These are phyloP conservation scores for grape (Vitis vinifera) DNA, from an alignment of 164 flowering plant species.

Conservation along the genomic window DNA sequence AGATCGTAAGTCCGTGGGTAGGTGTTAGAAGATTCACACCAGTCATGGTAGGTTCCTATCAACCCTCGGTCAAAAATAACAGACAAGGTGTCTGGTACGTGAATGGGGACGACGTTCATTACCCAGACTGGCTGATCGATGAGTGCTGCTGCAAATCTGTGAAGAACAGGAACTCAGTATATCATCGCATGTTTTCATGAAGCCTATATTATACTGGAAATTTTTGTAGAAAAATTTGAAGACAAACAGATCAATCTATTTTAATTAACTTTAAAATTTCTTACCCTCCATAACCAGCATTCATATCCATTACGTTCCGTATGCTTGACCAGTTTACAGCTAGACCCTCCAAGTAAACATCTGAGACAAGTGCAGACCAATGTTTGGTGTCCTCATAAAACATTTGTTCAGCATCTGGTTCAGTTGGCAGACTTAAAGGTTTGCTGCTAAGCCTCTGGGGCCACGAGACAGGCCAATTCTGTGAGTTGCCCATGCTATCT, in stretches of 20 bases:
- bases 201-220: no score
- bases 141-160: conserved; percentile 93
- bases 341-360: conserved; percentile 60
- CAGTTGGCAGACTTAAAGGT: conserved; percentile 56
- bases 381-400: conserved; percentile 57
- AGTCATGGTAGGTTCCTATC: conserved; percentile 86
- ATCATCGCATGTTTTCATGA: no score
- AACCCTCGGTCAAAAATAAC: conserved; percentile 78
- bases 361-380: conserved; percentile 68
- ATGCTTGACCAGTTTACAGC: conserved; percentile 70
- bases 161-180: neutral
- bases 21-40: conserved; percentile 88
- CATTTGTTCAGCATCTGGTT: conserved; percentile 38
- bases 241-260: no score
- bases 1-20: conserved; percentile 93
- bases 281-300: conserved; percentile 97
- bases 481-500: conserved; percentile 18
- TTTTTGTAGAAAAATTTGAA: no score
- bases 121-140: conserved; percentile 75
- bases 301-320: conserved; percentile 97
- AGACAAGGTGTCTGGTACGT: conserved; percentile 69
- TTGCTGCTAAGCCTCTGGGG: conserved; percentile 72
- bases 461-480: conserved; percentile 78
- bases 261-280: conserved; percentile 1
- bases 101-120: conserved; percentile 74